Percentiles rank a stretch among this genome's conserved stretches.
Evolutionary conservation across 1,284 basidiomycete genomes (phyloP).

Genomic region (Melampsora americana): DNA sequence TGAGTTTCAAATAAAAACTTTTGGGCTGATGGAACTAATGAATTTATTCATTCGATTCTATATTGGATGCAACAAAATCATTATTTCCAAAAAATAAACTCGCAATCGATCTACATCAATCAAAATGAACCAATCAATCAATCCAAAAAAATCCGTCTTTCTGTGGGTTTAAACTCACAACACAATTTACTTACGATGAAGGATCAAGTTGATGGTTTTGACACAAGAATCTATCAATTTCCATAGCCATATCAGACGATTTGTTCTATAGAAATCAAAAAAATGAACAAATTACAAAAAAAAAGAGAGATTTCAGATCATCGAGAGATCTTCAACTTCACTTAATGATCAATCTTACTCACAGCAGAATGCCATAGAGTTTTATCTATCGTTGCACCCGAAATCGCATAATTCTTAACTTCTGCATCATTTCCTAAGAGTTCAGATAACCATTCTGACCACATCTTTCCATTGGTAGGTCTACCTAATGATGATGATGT

Average conservation of each 20-base stretch:
- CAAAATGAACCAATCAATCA: too few species aligned
- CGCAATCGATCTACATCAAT: background rate
- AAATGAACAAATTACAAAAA: too few species aligned
- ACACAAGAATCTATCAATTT: constrained; percentile 9
- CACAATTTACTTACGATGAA: too few species aligned
- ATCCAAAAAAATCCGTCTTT: too few species aligned
- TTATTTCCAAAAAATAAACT: constrained; percentile 19
- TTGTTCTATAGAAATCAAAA: background rate
- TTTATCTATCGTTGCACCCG: constrained; percentile 11
- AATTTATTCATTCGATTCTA: background rate
- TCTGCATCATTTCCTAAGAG: background rate
- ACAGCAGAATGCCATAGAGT: constrained; percentile 9
- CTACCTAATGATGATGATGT: background rate
- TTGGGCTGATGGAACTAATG: background rate
- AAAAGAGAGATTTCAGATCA: background rate
- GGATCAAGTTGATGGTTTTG: too few species aligned
- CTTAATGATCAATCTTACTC: background rate
- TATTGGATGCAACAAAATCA: constrained; percentile 5
- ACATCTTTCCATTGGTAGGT: constrained; percentile 13
- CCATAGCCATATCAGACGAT: constrained; percentile 10
- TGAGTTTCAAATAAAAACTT: constrained; percentile 6
- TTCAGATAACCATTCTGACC: constrained; percentile 1
- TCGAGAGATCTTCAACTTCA: too few species aligned
- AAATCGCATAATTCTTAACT: constrained; percentile 17
- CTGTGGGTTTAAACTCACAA: too few species aligned